Base-by-base conservation (phyloP, 805 yeast genomes). In the Candida fluviatilis region DNA sequence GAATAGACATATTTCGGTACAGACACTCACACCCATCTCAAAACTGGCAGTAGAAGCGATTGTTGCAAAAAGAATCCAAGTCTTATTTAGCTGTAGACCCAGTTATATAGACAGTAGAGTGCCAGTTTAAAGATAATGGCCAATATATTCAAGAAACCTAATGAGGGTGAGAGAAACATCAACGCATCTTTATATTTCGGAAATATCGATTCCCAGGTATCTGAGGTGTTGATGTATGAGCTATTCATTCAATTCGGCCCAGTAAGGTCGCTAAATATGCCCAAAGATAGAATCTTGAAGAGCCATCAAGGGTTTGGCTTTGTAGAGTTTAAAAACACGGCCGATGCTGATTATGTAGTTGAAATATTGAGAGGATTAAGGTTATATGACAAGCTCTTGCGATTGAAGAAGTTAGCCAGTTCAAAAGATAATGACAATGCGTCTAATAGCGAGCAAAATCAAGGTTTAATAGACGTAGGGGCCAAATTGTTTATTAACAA, bases 251-350 rank as follows among this genome's bases (percentile, higher is more conserved):
- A 93, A 57, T 81, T 87, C 30, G 89, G 91, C 0, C 95, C 96
- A 0, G 74, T 91, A 2, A 67, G 66, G 28, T 69, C 75, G 21
- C 72, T 93, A 4, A 73, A 82, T 43, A 66, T 93, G 46, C 97
- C 97, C 4, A 81, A 78, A 51, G 96, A 89, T 53, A 73, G 87
- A 44, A 69, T 89, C 3, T 60, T 78, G 19, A 76, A 76, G 42
- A 65, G 74, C 1, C 89, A 84, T 51, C 95, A 84, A 51, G 97
- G 97, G 4, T 91, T 70, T 63, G 97, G 95, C 7, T 91, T 93
- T 61, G 83, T 84, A 1, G 93, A 86, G 54, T 82, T 84, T 51
- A 60, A 65, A 36, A 64, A 69, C 12, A 60, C 63, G 2, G 66
- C 61, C 14, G 96, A 88, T 49, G 82, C 84, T 0, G 82, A 79